These are phyloP conservation scores for Boeremia exigua DNA, from an alignment of 2,329 filamentous ascomycete genomes.

Conservation along the genomic window DNA sequence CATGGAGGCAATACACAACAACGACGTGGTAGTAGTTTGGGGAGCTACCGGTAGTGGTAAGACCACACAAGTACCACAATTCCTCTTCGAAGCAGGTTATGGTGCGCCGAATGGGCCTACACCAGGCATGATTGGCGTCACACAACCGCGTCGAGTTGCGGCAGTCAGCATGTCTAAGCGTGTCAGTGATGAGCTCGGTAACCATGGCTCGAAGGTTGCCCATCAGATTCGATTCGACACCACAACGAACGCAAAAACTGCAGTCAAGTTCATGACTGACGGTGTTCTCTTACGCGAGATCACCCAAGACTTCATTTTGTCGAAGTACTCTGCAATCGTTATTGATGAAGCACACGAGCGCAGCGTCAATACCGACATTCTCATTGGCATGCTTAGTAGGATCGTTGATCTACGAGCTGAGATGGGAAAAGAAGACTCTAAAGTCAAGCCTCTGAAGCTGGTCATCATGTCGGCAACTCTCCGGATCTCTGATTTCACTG, in stretches of 20 bases:
- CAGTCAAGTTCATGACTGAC: slow-evolving; percentile 99
- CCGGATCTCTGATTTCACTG: slow-evolving; percentile 85
- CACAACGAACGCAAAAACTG: slow-evolving; percentile 77
- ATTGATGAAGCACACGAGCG: slow-evolving; percentile 98
- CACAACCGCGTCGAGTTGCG: slow-evolving; percentile 91
- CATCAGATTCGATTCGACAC: slow-evolving; percentile 95
- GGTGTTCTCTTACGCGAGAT: slow-evolving; percentile 93
- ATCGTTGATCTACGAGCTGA: slow-evolving; percentile 84
- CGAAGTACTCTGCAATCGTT: slow-evolving; percentile 90
- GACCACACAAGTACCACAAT: slow-evolving; percentile 96
- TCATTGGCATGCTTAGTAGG: slow-evolving; percentile 96
- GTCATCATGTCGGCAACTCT: slow-evolving; percentile 98
- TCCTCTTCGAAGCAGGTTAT: slow-evolving; percentile 92
- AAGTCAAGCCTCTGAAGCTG: slow-evolving; percentile 79
- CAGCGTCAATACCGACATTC: slow-evolving; percentile 95
- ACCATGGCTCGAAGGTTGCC: slow-evolving; percentile 77
- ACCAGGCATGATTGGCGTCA: slow-evolving; percentile 91
- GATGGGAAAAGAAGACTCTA: slow-evolving; percentile 73
- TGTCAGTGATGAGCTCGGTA: slow-evolving; percentile 83
- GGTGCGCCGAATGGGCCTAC: slow-evolving; percentile 78
- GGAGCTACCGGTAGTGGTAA: slow-evolving; percentile 97
- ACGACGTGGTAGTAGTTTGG: slow-evolving; percentile 88
- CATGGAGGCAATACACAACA: slow-evolving; percentile 96
- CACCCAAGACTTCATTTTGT: slow-evolving; percentile 83
- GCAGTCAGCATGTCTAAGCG: slow-evolving; percentile 96